These are phyloP conservation scores for Hordeum marinum DNA, from an alignment of 176 grass and related monocot species.

Conservation along the genomic window DNA sequence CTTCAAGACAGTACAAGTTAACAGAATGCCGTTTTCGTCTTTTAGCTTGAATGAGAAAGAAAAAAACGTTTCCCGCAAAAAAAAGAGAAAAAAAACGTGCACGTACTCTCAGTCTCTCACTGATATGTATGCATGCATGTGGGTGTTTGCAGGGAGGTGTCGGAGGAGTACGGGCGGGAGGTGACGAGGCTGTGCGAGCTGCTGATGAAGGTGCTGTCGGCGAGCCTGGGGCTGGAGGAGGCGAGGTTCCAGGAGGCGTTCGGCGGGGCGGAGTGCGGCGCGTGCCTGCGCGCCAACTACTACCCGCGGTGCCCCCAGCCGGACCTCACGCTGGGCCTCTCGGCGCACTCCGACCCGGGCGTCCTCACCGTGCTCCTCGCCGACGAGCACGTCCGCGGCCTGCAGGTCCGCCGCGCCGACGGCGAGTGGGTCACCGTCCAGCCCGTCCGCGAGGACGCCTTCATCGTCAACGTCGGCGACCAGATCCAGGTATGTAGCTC, in stretches of 20 bases:
- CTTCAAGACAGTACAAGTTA: neutral
- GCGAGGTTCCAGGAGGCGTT: constrained; percentile 46
- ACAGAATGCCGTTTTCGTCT: neutral
- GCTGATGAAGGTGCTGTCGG: constrained; percentile 60
- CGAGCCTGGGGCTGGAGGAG: constrained; percentile 65
- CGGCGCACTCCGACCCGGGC: constrained; percentile 80
- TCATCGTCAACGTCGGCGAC: constrained; percentile 89
- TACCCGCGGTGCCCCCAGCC: constrained; percentile 95
- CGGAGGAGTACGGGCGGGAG: constrained; percentile 63
- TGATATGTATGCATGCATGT: too few species aligned
- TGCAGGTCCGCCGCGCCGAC: constrained; percentile 60
- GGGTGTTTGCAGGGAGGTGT: constrained; percentile 25
- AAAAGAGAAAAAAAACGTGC: neutral
- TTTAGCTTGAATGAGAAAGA: neutral
- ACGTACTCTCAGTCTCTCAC: too few species aligned
- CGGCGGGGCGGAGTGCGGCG: constrained; percentile 50
- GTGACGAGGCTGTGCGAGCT: constrained; percentile 50
- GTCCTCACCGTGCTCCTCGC: constrained; percentile 70
- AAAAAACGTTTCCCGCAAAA: too few species aligned
- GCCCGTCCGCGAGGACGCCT: constrained; percentile 46
- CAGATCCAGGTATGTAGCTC: constrained; percentile 53
- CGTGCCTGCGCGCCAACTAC: constrained; percentile 71
- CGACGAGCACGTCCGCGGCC: constrained; percentile 68
- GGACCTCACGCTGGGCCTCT: constrained; percentile 87
- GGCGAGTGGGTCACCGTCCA: constrained; percentile 77